Conservation (phyloP, 306 rosid genomes). For the Crotalaria pallida region DNA sequence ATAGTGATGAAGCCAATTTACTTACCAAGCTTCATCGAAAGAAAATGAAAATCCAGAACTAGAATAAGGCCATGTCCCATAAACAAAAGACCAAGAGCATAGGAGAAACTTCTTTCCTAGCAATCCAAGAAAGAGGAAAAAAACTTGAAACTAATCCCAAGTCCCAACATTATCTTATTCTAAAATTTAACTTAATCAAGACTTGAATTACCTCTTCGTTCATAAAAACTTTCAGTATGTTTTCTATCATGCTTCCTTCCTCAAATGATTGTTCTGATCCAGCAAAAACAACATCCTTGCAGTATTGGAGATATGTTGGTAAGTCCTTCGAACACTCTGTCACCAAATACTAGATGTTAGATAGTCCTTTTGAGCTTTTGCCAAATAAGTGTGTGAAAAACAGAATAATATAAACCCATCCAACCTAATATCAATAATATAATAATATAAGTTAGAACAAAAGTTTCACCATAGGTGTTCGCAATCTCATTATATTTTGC, state of each 20-base stretch:
- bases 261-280: constrained; percentile 58
- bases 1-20: not conserved
- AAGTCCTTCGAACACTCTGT: constrained; percentile 76
- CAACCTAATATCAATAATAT: not conserved
- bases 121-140: not conserved
- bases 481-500: constrained; percentile 48
- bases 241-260: constrained; percentile 51
- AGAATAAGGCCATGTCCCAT: not conserved
- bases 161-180: constrained; percentile 12
- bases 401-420: not conserved
- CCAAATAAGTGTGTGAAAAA: not conserved
- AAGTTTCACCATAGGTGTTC: constrained; percentile 42
- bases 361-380: not conserved
- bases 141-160: not conserved
- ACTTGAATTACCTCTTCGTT: constrained; percentile 52
- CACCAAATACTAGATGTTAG: constrained; percentile 8
- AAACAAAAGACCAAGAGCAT: not conserved
- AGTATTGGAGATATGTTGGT: constrained; percentile 65
- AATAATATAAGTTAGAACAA: constrained; percentile 7
- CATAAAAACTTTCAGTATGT: constrained; percentile 55
- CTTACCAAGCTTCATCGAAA: not conserved
- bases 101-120: not conserved
- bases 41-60: constrained; percentile 4
- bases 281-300: constrained; percentile 72
- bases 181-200: not conserved